These are phyloP conservation scores for Hypsizygus marmoreus DNA, from an alignment of 768 basidiomycete species.

Conservation along the genomic window DNA sequence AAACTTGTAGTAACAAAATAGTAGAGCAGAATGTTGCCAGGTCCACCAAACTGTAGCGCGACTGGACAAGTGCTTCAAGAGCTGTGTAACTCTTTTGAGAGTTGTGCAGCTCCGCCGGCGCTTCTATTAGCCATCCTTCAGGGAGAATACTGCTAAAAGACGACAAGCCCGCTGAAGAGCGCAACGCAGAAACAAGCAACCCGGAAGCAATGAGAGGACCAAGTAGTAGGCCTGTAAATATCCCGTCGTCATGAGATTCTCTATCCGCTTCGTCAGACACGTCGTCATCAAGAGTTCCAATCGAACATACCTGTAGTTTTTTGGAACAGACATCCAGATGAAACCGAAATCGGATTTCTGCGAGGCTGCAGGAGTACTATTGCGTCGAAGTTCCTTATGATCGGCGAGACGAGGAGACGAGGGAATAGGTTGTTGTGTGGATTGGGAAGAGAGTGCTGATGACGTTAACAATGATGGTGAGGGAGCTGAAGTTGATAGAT, in stretches of 20 bases:
- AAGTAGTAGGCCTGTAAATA: slow-evolving; percentile 79
- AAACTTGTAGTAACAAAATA: slow-evolving; percentile 77
- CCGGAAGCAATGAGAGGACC: slow-evolving; percentile 79
- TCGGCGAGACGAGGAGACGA: slow-evolving; percentile 40
- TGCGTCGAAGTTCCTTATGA: slow-evolving; percentile 50
- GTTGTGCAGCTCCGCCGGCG: slow-evolving; percentile 56
- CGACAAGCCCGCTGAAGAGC: slow-evolving; percentile 27
- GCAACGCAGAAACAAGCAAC: slow-evolving; percentile 57
- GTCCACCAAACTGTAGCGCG: slow-evolving; percentile 77
- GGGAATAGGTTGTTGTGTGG: slow-evolving; percentile 21
- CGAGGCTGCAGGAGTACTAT: slow-evolving; percentile 20
- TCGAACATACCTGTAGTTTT: slow-evolving; percentile 72
- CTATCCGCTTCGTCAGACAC: slow-evolving; percentile 42
- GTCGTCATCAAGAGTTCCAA: slow-evolving; percentile 2
- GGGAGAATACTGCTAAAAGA: slow-evolving; percentile 42
- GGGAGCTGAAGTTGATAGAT: slow-evolving; percentile 15
- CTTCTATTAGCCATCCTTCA: slow-evolving; percentile 76
- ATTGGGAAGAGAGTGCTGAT: slow-evolving; percentile 12
- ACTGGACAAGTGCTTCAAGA: slow-evolving; percentile 57
- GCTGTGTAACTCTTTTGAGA: slow-evolving; percentile 43
- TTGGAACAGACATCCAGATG: slow-evolving; percentile 90
- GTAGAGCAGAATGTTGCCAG: slow-evolving; percentile 80
- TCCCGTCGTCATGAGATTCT: slow-evolving; percentile 83
- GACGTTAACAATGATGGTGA: slow-evolving; percentile 19
- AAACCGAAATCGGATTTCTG: slow-evolving; percentile 63